Evolutionary conservation across 495 filamentous ascomycete genomes (phyloP).

Genomic region (Annulohypoxylon maeteangense): DNA sequence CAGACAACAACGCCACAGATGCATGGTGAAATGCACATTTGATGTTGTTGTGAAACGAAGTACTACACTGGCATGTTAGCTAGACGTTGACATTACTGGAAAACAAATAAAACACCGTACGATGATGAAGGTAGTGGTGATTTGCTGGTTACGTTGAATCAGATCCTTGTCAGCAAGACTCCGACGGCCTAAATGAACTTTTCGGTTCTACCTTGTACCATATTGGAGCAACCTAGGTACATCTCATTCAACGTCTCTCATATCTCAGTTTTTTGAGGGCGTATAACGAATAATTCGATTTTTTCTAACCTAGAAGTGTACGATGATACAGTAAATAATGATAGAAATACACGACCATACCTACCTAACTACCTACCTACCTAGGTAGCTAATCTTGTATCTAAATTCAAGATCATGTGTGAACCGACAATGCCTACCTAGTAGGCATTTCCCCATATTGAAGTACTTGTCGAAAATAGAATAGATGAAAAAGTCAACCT

Average conservation of each 20-base stretch:
- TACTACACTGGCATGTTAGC: neutral
- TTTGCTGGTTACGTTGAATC: neutral
- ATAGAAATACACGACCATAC: no score
- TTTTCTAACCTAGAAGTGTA: neutral
- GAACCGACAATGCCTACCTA: neutral
- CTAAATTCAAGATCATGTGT: neutral
- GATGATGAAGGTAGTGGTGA: neutral
- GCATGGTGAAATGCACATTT: neutral
- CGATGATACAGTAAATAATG: neutral
- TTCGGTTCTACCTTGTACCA: neutral
- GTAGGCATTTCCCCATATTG: neutral
- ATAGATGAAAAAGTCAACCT: no score
- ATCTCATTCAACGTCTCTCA: neutral
- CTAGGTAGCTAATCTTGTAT: neutral
- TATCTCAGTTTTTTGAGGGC: neutral
- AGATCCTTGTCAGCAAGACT: neutral
- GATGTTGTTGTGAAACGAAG: neutral
- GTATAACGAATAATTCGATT: neutral
- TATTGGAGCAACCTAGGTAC: neutral
- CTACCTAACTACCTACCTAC: neutral
- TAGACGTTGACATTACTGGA: neutral
- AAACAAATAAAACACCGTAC: neutral
- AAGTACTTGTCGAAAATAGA: no score
- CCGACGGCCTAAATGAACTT: neutral
- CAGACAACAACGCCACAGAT: slow-evolving; percentile 4